A percentile compares a stretch with the other conserved stretches of the same genome.
Conservation (phyloP, 2,329 filamentous ascomycete species). For the Fusarium coffeatum region DNA sequence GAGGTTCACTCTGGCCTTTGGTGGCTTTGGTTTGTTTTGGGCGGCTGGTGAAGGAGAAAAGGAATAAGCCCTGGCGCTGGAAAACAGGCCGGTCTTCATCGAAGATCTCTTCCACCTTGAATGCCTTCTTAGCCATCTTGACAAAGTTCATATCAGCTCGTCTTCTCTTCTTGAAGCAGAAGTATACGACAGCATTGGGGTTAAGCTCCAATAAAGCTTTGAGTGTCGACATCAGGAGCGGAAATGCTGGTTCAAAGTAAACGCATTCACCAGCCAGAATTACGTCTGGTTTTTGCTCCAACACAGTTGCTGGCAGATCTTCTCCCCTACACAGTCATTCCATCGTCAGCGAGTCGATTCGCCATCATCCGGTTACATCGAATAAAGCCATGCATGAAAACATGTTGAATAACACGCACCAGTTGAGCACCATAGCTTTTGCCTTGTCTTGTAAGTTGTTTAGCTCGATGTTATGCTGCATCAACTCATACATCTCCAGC, state of each 20-base stretch:
- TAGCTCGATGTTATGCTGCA: slow-evolving; percentile 86
- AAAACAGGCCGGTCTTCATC: slow-evolving; percentile 71
- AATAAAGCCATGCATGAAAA: slow-evolving; percentile 40
- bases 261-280: slow-evolving; percentile 97
- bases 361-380: slow-evolving; percentile 1
- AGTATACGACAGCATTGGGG: slow-evolving; percentile 73
- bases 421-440: slow-evolving; percentile 79
- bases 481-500: slow-evolving; percentile 83
- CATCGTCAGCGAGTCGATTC: slow-evolving; percentile 37
- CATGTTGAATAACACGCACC: slow-evolving; percentile 63
- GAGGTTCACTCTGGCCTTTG: slow-evolving; percentile 29
- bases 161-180: slow-evolving; percentile 95
- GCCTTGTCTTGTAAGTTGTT: slow-evolving; percentile 76
- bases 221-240: slow-evolving; percentile 83
- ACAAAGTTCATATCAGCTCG: slow-evolving; percentile 82
- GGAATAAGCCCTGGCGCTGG: slow-evolving; percentile 68
- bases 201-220: slow-evolving; percentile 78
- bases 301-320: slow-evolving; percentile 64
- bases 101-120: slow-evolving; percentile 69
- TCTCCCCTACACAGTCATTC: slow-evolving; percentile 64
- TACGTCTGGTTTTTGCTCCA: slow-evolving; percentile 74
- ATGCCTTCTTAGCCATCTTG: slow-evolving; percentile 75
- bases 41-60: slow-evolving; percentile 67
- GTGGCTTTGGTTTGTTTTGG: slow-evolving; percentile 37
- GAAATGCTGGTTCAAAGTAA: slow-evolving; percentile 96